Percentiles rank a stretch among this genome's conserved stretches.
phyloP scores from a whole-genome alignment of 345 rosid genomes.

The Citrus trifoliata region DNA sequence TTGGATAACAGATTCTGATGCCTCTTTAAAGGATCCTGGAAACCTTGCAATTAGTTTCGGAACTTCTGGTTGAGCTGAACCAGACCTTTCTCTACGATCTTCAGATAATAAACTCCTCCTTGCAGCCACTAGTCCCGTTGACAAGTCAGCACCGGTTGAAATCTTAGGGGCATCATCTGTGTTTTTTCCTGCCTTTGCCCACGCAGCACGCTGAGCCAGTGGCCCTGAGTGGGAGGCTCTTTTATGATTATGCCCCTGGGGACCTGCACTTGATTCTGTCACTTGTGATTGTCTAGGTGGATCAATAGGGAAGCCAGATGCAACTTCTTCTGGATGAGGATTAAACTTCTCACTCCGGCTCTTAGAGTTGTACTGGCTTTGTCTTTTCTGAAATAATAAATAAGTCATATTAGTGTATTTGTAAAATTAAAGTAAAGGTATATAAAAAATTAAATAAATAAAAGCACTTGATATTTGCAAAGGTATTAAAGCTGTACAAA shows the following conservation, averaged over 20 bases:
- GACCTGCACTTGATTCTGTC: slow-evolving; percentile 52
- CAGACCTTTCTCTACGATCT: slow-evolving; percentile 46
- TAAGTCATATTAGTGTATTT: not conserved
- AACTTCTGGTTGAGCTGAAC: slow-evolving; percentile 49
- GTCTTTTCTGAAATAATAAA: slow-evolving; percentile 66
- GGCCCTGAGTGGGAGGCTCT: slow-evolving; percentile 97
- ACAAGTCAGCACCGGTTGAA: slow-evolving; percentile 52
- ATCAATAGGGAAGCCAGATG: slow-evolving; percentile 97
- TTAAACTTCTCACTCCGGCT: slow-evolving; percentile 97
- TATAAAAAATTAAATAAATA: too few species aligned
- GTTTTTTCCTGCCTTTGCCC: slow-evolving; percentile 66
- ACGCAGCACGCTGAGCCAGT: slow-evolving; percentile 70
- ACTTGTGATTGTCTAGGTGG: slow-evolving; percentile 91
- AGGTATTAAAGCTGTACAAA: not conserved
- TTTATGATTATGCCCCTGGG: slow-evolving; percentile 65
- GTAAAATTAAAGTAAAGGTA: not conserved
- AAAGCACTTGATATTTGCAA: not conserved
- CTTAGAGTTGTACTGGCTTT: slow-evolving; percentile 65
- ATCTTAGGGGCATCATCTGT: slow-evolving; percentile 63
- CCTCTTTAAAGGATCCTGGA: slow-evolving; percentile 92
- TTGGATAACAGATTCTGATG: slow-evolving; percentile 53
- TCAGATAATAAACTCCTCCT: slow-evolving; percentile 63
- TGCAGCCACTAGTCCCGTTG: slow-evolving; percentile 49
- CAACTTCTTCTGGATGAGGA: slow-evolving; percentile 95
- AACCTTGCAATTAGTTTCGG: slow-evolving; percentile 67